Evolutionary conservation across 2,329 filamentous ascomycete species (phyloP), one percentile per base, ranked within the genome.

Genomic region (Aspergillus floridensis): DNA sequence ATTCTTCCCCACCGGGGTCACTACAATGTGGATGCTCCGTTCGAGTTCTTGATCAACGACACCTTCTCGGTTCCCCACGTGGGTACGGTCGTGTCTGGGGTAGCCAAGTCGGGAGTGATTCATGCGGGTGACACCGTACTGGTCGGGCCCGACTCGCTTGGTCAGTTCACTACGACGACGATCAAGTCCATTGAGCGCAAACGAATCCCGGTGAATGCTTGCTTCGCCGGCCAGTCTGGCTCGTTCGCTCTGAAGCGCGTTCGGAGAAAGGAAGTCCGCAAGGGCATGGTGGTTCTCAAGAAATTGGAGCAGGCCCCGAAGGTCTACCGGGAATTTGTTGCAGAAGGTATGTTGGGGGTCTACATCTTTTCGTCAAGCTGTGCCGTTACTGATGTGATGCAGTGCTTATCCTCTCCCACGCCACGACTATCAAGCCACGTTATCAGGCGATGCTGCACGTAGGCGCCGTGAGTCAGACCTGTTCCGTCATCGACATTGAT

Each of bases 401-500:
- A 87, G 95, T 99, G 1, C 82, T 99, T 22, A 98, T 99, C 66
- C 82, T 99, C 6, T 96, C 91, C 4, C 95, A 99, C 70, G 92
- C 93, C 0, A 99, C 95, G 0, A 99, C 95, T 48, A 99, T 99
- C 76, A 95, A 96, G 76, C 92, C 88, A 0, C 93, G 92, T 69
- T 99, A 99, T 66, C 95, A 99, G 79, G 95, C 95, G 0, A 99
- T 98, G 93, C 83, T 99, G 22, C 95, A 99, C 69, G 93, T 99
- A 4, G 95, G 95, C 0, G 91, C 95, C 0, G 90, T 99, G 48
- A 92, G 90, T 46, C 95, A 99, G 78, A 99, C 95, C 0, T 99
- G 95, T 72, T 88, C 92, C 11, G 97, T 99, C 72, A 96, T 99
- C 70, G 95, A 97, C 71, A 95, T 99, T 65, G 95, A 99, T 73